These are phyloP conservation scores for Pyrrhoderma noxium DNA, from an alignment of 1,284 basidiomycete species.

Conservation along the genomic window DNA sequence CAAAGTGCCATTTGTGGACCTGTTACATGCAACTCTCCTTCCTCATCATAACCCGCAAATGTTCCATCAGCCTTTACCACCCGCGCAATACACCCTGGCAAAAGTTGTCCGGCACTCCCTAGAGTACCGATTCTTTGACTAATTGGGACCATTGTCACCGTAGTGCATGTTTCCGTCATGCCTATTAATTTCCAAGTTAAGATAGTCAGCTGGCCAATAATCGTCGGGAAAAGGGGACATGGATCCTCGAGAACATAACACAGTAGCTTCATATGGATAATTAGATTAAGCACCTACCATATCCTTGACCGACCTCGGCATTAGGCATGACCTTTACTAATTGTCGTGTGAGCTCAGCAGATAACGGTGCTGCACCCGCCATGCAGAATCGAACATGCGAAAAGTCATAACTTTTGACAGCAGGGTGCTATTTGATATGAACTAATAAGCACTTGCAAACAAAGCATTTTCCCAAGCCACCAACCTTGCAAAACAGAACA, in stretches of 20 bases:
- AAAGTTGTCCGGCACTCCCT: slow-evolving; percentile 50
- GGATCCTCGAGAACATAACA: slow-evolving; percentile 42
- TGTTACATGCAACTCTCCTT: slow-evolving; percentile 57
- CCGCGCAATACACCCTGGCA: slow-evolving; percentile 47
- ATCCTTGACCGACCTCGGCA: slow-evolving; percentile 58
- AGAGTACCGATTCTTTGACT: slow-evolving; percentile 40
- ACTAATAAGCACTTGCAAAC: slow-evolving; percentile 1
- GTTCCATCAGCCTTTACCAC: slow-evolving; percentile 57
- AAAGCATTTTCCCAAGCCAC: slow-evolving; percentile 17
- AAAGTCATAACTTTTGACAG: slow-evolving; percentile 60
- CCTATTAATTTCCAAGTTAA: slow-evolving; percentile 20
- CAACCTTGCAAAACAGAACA: slow-evolving; percentile 54
- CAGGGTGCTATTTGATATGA: slow-evolving; percentile 45
- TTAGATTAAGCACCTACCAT: slow-evolving; percentile 35
- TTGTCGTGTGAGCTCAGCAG: slow-evolving; percentile 52
- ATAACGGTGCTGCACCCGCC: slow-evolving; percentile 69
- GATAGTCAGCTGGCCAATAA: slow-evolving; percentile 7
- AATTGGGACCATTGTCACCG: slow-evolving; percentile 42
- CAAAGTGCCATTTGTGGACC: slow-evolving; percentile 52
- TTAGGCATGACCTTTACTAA: slow-evolving; percentile 50
- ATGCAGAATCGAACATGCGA: slow-evolving; percentile 51
- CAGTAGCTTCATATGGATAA: background rate
- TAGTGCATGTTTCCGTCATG: slow-evolving; percentile 45
- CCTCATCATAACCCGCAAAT: slow-evolving; percentile 51
- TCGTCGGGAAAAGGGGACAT: no score